These are phyloP conservation scores for Quercus variabilis DNA, from an alignment of 306 rosid species.

Conservation along the genomic window DNA sequence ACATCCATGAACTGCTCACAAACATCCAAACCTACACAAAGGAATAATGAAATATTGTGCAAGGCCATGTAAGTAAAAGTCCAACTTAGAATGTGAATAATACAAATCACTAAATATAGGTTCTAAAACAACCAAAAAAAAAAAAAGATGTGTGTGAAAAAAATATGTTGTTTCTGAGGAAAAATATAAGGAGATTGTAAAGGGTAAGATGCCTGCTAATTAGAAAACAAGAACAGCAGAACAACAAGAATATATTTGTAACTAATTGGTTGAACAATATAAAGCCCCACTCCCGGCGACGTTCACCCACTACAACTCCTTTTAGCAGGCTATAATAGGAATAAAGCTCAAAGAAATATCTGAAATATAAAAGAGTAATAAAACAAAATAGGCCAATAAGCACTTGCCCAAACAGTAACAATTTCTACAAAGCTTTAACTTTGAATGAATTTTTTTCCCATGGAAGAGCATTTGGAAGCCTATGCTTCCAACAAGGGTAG, in stretches of 20 bases:
- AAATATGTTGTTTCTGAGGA: background rate
- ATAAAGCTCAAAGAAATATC: background rate
- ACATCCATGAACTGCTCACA: constrained; percentile 98
- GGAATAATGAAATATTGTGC: constrained; percentile 21
- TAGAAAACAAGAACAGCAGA: background rate
- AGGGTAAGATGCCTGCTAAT: background rate
- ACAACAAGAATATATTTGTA: background rate
- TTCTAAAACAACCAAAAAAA: background rate
- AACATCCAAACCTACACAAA: constrained; percentile 74
- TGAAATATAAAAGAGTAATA: background rate
- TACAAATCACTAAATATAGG: constrained; percentile 1
- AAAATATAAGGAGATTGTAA: background rate
- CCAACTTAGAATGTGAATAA: background rate
- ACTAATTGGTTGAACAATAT: background rate
- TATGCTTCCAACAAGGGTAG: too few relatives aligned
- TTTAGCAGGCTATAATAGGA: background rate
- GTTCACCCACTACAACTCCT: background rate
- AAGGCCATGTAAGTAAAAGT: constrained; percentile 18
- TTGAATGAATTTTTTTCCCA: too few relatives aligned
- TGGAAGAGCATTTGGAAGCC: too few relatives aligned
- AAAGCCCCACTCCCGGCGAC: background rate
- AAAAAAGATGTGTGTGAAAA: background rate
- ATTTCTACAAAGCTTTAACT: too few relatives aligned
- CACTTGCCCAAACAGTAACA: too few relatives aligned
- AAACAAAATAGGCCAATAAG: too few relatives aligned